phyloP scores from a whole-genome alignment of 2,329 filamentous ascomycete genomes.

The Endothia cerciana region DNA sequence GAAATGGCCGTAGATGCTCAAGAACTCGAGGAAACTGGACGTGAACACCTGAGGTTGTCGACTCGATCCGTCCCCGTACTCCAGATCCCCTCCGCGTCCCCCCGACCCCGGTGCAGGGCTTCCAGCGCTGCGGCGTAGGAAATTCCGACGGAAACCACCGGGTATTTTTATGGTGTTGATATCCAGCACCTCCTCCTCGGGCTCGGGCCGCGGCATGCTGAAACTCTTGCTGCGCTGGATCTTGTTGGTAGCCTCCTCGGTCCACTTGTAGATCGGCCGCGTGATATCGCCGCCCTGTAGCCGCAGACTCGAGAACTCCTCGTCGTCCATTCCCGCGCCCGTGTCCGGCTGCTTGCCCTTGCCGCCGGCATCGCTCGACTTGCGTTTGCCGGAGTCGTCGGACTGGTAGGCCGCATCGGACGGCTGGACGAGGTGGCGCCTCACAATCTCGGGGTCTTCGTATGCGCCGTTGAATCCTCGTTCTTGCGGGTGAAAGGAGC shows the following conservation, averaged over 20 bases:
- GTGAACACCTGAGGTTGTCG: conserved; percentile 72
- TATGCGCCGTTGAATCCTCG: conserved; percentile 63
- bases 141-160: conserved; percentile 91
- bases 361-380: conserved; percentile 40
- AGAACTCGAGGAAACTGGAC: conserved; percentile 91
- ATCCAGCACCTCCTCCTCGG: conserved; percentile 79
- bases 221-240: conserved; percentile 88
- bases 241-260: conserved; percentile 78
- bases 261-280: conserved; percentile 94
- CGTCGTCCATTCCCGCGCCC: conserved; percentile 56
- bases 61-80: conserved; percentile 43
- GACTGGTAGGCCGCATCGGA: conserved; percentile 50
- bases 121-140: conserved; percentile 74
- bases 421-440: conserved; percentile 81
- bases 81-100: conserved; percentile 48
- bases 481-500: conserved; percentile 77
- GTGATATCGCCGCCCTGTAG: conserved; percentile 95
- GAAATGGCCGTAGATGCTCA: conserved; percentile 95
- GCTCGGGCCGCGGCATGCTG: conserved; percentile 73
- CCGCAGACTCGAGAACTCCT: conserved; percentile 91
- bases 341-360: conserved; percentile 60
- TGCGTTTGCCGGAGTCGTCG: conserved; percentile 48
- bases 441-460: conserved; percentile 91
- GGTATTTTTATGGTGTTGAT: conserved; percentile 92
- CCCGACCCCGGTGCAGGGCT: conserved; percentile 55